phyloP scores from a whole-genome alignment of 1,284 basidiomycete species.

The Microbotryomycetes sp. region DNA sequence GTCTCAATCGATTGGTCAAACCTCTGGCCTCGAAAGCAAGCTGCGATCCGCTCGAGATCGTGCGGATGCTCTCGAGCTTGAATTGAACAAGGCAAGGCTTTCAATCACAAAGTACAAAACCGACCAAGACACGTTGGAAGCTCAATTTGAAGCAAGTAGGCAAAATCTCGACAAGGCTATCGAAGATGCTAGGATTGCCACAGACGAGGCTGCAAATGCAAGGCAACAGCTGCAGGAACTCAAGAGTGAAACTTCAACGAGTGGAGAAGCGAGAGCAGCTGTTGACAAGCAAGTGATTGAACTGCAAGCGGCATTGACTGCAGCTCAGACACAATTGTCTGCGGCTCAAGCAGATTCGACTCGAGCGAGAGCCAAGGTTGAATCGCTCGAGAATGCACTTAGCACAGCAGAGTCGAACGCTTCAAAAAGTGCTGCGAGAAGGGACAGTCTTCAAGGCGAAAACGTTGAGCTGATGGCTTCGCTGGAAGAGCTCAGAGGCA shows the following conservation, averaged over 20 bases:
- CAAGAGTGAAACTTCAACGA: not conserved
- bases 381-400: conserved; percentile 1
- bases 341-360: not conserved
- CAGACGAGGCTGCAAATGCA: not conserved
- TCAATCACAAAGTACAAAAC: not conserved
- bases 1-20: not conserved
- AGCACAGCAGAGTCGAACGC: conserved; percentile 4
- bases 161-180: not conserved
- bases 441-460: conserved; percentile 16
- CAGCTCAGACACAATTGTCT: not conserved
- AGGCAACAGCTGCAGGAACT: not conserved
- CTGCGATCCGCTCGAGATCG: not conserved
- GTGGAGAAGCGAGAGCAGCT: not conserved
- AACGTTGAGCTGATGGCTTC: conserved; percentile 25
- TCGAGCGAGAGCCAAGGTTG: not conserved
- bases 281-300: not conserved
- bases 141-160: not conserved
- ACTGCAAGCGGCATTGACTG: not conserved
- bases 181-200: not conserved
- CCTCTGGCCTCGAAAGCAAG: conserved; percentile 6
- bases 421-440: conserved; percentile 3
- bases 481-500: conserved; percentile 19
- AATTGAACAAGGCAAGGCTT: conserved; percentile 16
- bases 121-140: not conserved
- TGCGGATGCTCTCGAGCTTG: conserved; percentile 26